Conservation (phyloP, 2,329 filamentous ascomycete genomes). For the Amylocarpus encephaloides region DNA sequence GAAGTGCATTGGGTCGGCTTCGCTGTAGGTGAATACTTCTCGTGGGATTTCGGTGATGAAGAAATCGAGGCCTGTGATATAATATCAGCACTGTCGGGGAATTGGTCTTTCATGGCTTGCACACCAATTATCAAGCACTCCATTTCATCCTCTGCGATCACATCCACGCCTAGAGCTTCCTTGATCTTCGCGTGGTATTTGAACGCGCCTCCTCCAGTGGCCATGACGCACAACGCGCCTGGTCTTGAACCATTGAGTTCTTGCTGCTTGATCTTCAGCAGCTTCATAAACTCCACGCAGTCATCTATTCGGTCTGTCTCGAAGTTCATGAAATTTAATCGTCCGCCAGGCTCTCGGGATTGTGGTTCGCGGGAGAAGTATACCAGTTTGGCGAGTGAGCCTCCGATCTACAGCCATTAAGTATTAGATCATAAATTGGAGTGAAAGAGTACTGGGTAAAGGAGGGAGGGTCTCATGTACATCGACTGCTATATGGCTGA, state of each 20-base stretch:
- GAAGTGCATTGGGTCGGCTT: conserved; percentile 85
- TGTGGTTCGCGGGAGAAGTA: conserved; percentile 90
- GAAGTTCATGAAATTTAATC: conserved; percentile 92
- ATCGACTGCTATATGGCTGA: conserved; percentile 95
- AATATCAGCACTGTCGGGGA: conserved; percentile 1
- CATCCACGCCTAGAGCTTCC: conserved; percentile 76
- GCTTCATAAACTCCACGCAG: conserved; percentile 85
- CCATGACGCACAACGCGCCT: conserved; percentile 81
- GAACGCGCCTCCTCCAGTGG: conserved; percentile 90
- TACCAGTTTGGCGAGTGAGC: conserved; percentile 90
- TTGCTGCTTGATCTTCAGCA: conserved; percentile 76
- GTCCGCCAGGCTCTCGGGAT: conserved; percentile 73
- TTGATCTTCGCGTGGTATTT: conserved; percentile 93
- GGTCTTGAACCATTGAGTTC: conserved; percentile 65
- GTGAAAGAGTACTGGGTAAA: neutral
- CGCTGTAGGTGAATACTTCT: conserved; percentile 95
- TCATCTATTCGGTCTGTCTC: conserved; percentile 93
- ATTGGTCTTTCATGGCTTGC: neutral
- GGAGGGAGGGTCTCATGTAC: conserved; percentile 46
- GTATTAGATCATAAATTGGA: conserved; percentile 5
- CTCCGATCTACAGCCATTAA: conserved; percentile 65
- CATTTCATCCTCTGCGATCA: conserved; percentile 95
- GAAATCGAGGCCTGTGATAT: conserved; percentile 73
- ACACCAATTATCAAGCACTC: conserved; percentile 90
- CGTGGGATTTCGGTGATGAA: conserved; percentile 97